A percentile compares a stretch with the other conserved stretches of the same genome.
These are phyloP conservation scores for Leptographium galeiforme DNA, from an alignment of 2,329 filamentous ascomycete species.

Conservation along the genomic window DNA sequence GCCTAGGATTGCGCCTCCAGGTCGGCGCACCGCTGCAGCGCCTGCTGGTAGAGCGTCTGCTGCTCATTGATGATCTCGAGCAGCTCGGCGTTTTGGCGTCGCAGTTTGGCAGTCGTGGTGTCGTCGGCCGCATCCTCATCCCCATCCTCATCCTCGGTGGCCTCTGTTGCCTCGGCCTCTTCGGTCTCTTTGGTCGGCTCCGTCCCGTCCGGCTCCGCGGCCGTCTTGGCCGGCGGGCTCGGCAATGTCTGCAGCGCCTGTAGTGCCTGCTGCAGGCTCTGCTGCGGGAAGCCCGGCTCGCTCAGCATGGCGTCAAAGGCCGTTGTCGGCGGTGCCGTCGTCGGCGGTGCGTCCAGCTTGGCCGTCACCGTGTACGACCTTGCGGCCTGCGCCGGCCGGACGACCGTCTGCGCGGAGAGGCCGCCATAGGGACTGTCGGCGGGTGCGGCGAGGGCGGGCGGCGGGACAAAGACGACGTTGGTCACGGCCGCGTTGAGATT, in stretches of 20 bases:
- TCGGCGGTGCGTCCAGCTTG: slow-evolving; percentile 39
- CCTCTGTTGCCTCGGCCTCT: background rate
- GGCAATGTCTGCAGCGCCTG: slow-evolving; percentile 24
- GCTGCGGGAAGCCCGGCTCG: slow-evolving; percentile 31
- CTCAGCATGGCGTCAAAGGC: slow-evolving; percentile 30
- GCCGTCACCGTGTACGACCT: slow-evolving; percentile 52
- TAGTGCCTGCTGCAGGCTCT: slow-evolving; percentile 36
- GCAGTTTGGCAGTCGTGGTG: slow-evolving; percentile 20
- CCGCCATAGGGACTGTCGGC: background rate
- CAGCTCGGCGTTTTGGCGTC: slow-evolving; percentile 23
- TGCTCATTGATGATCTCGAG: slow-evolving; percentile 26
- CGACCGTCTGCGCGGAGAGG: slow-evolving; percentile 36
- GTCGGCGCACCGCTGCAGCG: slow-evolving; percentile 16
- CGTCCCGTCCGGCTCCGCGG: background rate
- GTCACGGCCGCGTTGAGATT: slow-evolving; percentile 73
- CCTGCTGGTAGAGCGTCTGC: slow-evolving; percentile 20
- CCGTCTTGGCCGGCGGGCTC: background rate
- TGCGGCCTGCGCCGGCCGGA: slow-evolving; percentile 66
- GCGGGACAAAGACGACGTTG: slow-evolving; percentile 61
- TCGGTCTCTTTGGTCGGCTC: background rate
- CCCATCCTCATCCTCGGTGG: slow-evolving; percentile 4
- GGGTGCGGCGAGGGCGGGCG: slow-evolving; percentile 31
- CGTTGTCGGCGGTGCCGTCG: slow-evolving; percentile 10
- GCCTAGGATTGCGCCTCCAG: slow-evolving; percentile 10
- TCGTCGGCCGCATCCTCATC: slow-evolving; percentile 8